A percentile compares a stretch with the other conserved stretches of the same genome.
Conservation (phyloP, 140 eudicot genomes). For the Ambrosia hybrid region DNA sequence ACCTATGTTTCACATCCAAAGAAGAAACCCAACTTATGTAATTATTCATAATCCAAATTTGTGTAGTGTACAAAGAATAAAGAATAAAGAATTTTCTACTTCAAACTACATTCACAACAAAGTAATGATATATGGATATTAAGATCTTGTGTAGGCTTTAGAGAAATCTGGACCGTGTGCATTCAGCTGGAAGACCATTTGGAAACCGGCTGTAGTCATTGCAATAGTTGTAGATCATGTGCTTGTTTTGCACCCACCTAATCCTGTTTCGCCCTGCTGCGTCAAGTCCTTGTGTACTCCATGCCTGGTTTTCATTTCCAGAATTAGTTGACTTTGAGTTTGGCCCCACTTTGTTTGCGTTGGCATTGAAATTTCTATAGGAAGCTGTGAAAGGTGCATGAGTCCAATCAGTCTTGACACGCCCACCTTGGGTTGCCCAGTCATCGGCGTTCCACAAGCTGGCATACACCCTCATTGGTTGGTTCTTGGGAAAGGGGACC, state of each 20-base stretch:
- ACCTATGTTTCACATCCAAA: no score
- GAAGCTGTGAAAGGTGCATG: no score
- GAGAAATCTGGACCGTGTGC: not conserved
- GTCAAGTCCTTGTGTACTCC: constrained; percentile 35
- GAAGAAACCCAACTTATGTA: no score
- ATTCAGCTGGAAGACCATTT: constrained; percentile 55
- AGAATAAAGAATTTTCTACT: not conserved
- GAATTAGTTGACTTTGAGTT: no score
- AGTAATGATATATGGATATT: not conserved
- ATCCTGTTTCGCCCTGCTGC: no score
- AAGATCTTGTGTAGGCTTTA: constrained; percentile 3
- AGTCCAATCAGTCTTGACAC: no score
- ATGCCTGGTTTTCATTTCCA: constrained; percentile 30
- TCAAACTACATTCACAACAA: not conserved
- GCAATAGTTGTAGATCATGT: constrained; percentile 68
- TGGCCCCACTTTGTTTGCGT: constrained; percentile 20
- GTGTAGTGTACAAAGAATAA: no score
- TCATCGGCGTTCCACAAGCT: constrained; percentile 77
- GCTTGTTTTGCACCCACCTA: no score
- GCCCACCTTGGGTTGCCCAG: no score
- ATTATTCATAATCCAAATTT: no score
- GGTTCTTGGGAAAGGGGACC: no score
- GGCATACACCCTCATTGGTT: constrained; percentile 35
- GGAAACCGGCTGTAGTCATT: constrained; percentile 56
- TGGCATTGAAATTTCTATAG: not conserved